Base-by-base conservation (phyloP, 75 land plant genomes). In the Cunninghamia lanceolata region DNA sequence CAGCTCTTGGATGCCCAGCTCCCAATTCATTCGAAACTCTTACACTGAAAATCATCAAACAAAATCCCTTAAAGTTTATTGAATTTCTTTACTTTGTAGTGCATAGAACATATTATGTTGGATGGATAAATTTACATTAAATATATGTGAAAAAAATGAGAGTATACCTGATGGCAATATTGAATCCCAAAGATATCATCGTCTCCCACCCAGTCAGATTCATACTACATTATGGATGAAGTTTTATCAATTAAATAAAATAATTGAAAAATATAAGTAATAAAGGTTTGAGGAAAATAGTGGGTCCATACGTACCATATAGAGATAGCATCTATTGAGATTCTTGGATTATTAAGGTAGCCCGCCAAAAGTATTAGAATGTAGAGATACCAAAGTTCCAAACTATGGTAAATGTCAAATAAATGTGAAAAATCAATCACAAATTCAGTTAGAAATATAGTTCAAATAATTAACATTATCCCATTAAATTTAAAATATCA, bases 1-100 rank as follows among this genome's bases (percentile, higher is more conserved):
- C 91, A 11, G 82, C 66, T 36, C 52, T 43, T 17, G 90, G 88
- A 15, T 86, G 84, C 6, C 91, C 91, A 78, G 88, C 90, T 39
- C 91, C 90, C 2, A 90, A 79, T 75, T 90, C 91, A 86, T 90
- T 90, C 16, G 88, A 83, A 32, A 90, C 85, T 59, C 91, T 83
- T 36, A 86, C 85, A 59, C 90, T 89, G 87, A 32, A 71, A 32
- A 25, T 4, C 6, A 32, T 9, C 13, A 87, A 42, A 36, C 5
- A n/a, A 40, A 21, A 21, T 0, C 1, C n/a, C 14, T 21, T 5
- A 63, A 63, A 47, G 11, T 10, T 10, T 9, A 10, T 10, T 47
- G 2, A 47, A 11, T 47, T 9, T 10, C 0, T 11, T 47, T 47
- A 47, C 11, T 46, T 46, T 46, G 47, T 46, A 46, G 1, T 0